Evolutionary conservation across 345 rosid genomes (phyloP).

Genomic region (Brassica rapa): DNA sequence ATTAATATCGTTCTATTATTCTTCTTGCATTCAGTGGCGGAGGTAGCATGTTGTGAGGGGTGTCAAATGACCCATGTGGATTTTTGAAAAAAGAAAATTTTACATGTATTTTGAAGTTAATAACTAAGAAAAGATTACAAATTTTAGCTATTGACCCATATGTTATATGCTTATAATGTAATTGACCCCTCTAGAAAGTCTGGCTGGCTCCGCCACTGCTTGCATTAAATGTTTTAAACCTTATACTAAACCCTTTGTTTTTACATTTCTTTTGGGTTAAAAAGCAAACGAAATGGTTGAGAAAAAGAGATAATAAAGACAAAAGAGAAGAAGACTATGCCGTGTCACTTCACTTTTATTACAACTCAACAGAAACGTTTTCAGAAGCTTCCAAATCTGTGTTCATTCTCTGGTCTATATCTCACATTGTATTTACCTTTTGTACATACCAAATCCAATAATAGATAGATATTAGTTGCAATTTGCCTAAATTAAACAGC

Average conservation of each 20-base stretch:
- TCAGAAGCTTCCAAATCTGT: slow-evolving; percentile 38
- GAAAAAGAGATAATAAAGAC: slow-evolving; percentile 14
- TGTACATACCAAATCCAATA: background rate
- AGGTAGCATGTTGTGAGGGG: too few relatives aligned
- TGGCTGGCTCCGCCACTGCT: too few relatives aligned
- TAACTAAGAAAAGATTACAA: too few relatives aligned
- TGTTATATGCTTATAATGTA: too few relatives aligned
- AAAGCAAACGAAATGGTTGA: background rate
- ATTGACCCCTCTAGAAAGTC: too few relatives aligned
- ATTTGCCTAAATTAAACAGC: background rate
- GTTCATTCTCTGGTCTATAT: slow-evolving; percentile 20
- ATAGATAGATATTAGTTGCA: background rate
- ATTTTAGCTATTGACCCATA: too few relatives aligned
- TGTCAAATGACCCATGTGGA: too few relatives aligned
- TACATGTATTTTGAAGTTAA: too few relatives aligned
- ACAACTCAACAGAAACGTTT: slow-evolving; percentile 24
- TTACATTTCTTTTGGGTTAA: background rate
- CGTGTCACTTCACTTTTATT: slow-evolving; percentile 32
- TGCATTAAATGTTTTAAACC: background rate
- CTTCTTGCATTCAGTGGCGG: background rate
- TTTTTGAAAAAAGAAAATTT: too few relatives aligned
- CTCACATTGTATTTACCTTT: slow-evolving; percentile 3
- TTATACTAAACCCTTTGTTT: background rate
- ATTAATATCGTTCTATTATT: background rate
- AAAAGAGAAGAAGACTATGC: slow-evolving; percentile 32